Conservation (phyloP, 805 yeast genomes). For the Blastobotrys robertii region DNA sequence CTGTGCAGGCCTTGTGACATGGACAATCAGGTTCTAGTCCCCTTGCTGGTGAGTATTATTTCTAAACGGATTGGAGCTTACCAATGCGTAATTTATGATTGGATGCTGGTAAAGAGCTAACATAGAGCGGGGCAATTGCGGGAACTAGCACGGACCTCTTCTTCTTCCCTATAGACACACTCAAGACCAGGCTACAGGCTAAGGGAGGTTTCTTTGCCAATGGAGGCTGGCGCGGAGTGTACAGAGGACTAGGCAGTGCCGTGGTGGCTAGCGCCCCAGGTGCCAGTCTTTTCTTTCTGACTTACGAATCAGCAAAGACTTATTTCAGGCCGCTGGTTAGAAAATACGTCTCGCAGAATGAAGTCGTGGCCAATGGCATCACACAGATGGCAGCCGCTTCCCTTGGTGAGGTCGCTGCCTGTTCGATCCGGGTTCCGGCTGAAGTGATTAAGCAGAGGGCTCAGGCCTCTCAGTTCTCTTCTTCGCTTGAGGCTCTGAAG, state of each 20-base stretch:
- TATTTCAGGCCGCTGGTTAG: constrained; percentile 29
- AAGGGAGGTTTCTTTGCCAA: constrained; percentile 85
- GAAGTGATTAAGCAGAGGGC: constrained; percentile 94
- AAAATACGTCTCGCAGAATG: constrained; percentile 13
- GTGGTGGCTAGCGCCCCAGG: constrained; percentile 91
- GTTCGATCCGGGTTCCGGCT: constrained; percentile 90
- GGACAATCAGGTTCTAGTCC: too few species aligned
- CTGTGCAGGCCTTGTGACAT: too few species aligned
- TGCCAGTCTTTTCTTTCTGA: constrained; percentile 66
- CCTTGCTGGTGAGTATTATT: too few species aligned
- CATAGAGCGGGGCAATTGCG: constrained; percentile 70
- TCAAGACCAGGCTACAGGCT: constrained; percentile 92
- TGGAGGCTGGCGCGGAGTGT: constrained; percentile 90
- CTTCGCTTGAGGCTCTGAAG: constrained; percentile 60
- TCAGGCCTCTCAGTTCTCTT: constrained; percentile 52
- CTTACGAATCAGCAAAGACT: constrained; percentile 69
- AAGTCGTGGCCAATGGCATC: constrained; percentile 31
- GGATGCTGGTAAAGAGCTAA: too few species aligned
- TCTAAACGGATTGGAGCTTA: too few species aligned
- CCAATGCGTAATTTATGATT: too few species aligned
- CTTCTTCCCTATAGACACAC: constrained; percentile 92
- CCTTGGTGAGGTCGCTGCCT: constrained; percentile 85
- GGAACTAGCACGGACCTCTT: constrained; percentile 93
- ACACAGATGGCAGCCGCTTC: constrained; percentile 87
- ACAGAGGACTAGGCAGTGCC: constrained; percentile 87